phyloP scores from a whole-genome alignment of 192 early-diverging fungal genomes.

The Piromyces sp. region DNA sequence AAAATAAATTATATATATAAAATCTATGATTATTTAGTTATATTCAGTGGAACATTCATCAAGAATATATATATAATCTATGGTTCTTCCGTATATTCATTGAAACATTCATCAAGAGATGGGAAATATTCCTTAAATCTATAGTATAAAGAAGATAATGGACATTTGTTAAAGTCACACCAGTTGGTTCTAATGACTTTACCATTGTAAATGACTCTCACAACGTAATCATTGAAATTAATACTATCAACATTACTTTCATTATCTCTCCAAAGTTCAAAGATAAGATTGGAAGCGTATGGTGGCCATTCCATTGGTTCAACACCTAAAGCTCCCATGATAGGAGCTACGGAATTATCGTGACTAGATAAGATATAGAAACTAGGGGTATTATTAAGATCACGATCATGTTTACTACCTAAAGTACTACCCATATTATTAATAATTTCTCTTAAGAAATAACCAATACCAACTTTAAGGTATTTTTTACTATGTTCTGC shows the following conservation, averaged over 20 bases:
- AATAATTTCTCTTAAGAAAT: not conserved
- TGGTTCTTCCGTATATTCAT: not conserved
- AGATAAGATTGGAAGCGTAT: conserved; percentile 25
- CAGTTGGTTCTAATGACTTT: conserved; percentile 5
- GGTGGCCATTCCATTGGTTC: conserved; percentile 28
- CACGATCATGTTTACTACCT: conserved; percentile 12
- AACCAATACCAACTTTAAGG: not conserved
- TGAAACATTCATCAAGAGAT: not conserved
- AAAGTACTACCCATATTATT: conserved; percentile 6
- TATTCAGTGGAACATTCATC: too few relatives aligned
- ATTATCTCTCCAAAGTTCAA: conserved; percentile 28
- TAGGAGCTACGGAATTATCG: conserved; percentile 21
- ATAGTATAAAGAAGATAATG: not conserved
- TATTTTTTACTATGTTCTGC: not conserved
- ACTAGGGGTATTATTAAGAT: conserved; percentile 4
- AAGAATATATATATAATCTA: too few relatives aligned
- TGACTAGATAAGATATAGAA: conserved; percentile 32
- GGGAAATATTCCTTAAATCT: not conserved
- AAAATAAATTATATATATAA: too few relatives aligned
- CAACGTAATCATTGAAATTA: conserved; percentile 8
- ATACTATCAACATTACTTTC: conserved; percentile 2
- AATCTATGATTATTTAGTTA: too few relatives aligned
- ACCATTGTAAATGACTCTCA: conserved; percentile 36
- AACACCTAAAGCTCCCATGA: conserved; percentile 16
- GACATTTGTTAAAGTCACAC: not conserved